Evolutionary conservation across 2,329 filamentous ascomycete genomes (phyloP).

Genomic region (Apiospora pterosperma): DNA sequence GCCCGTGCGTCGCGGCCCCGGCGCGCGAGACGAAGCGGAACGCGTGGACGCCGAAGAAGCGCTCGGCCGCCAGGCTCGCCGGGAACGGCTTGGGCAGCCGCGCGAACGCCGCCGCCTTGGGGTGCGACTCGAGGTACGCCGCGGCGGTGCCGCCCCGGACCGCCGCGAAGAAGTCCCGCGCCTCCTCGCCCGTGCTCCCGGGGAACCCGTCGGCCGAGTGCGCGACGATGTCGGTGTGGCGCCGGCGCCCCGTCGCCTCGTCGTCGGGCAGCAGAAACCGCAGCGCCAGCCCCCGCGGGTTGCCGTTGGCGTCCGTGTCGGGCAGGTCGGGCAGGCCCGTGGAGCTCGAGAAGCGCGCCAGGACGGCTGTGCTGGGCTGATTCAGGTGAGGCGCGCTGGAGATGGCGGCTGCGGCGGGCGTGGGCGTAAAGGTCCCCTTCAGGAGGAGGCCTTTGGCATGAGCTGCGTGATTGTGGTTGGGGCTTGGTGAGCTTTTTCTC

Average conservation of each 20-base stretch:
- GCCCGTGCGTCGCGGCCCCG: conserved; percentile 40
- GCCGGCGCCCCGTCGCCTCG: conserved; percentile 30
- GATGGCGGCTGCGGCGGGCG: conserved; percentile 37
- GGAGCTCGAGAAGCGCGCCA: conserved; percentile 48
- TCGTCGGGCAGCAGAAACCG: conserved; percentile 45
- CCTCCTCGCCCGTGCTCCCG: conserved; percentile 47
- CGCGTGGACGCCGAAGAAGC: conserved; percentile 46
- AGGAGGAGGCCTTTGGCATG: conserved; percentile 53
- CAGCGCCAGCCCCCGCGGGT: conserved; percentile 45
- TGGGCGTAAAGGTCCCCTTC: conserved; percentile 49
- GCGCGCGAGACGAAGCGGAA: conserved; percentile 39
- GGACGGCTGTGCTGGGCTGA: conserved; percentile 38
- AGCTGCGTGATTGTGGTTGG: conserved; percentile 37
- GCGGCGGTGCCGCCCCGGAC: conserved; percentile 33
- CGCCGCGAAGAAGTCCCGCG: conserved; percentile 45
- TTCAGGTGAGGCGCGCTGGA: conserved; percentile 47
- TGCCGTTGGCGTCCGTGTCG: conserved; percentile 43
- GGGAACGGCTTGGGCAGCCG: conserved; percentile 46
- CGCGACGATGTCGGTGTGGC: conserved; percentile 54
- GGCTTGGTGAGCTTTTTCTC: no score
- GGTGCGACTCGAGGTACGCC: conserved; percentile 41
- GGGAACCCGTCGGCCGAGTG: conserved; percentile 53
- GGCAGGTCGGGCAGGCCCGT: conserved; percentile 48
- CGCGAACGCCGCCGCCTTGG: conserved; percentile 45
- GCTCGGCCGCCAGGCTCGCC: conserved; percentile 43